Percentiles rank a stretch among this genome's conserved stretches.
Conservation (phyloP, 192 early-diverging fungal genomes). For the Backusella tuberculispora region DNA sequence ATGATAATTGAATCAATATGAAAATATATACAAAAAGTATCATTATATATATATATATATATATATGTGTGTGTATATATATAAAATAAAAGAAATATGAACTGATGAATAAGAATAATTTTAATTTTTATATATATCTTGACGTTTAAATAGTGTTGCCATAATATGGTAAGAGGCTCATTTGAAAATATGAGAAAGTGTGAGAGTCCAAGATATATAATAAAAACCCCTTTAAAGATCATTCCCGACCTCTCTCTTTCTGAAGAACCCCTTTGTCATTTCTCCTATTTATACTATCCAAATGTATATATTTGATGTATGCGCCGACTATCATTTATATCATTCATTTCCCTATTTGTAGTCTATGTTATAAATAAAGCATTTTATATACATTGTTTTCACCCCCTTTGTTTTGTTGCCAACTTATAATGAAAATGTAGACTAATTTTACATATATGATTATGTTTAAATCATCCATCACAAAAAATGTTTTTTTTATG, state of each 20-base stretch:
- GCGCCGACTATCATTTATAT: not conserved
- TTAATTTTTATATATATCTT: not conserved
- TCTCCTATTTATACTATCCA: not conserved
- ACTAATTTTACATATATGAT: slow-evolving; percentile 2
- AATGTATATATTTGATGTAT: slow-evolving; percentile 1
- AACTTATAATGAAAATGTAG: slow-evolving; percentile 6
- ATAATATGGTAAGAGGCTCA: slow-evolving; percentile 19
- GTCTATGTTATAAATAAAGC: not conserved
- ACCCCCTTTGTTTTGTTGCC: slow-evolving; percentile 14
- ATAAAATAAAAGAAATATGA: not conserved
- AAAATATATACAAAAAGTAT: not conserved
- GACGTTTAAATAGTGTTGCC: slow-evolving; percentile 8
- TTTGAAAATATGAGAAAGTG: slow-evolving; percentile 1
- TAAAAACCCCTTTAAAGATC: not conserved
- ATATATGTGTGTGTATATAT: not conserved
- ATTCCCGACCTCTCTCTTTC: slow-evolving; percentile 10
- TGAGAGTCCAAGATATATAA: not conserved
- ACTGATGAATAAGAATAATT: not conserved
- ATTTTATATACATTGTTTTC: slow-evolving; percentile 11
- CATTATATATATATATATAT: not conserved
- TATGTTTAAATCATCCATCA: slow-evolving; percentile 8
- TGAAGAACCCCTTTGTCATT: not conserved
- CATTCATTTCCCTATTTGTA: slow-evolving; percentile 2
- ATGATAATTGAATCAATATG: not conserved
- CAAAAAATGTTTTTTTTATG: slow-evolving; percentile 3